These are phyloP conservation scores for Stylosanthes scabra DNA, from an alignment of 331 rosid species.

Conservation along the genomic window DNA sequence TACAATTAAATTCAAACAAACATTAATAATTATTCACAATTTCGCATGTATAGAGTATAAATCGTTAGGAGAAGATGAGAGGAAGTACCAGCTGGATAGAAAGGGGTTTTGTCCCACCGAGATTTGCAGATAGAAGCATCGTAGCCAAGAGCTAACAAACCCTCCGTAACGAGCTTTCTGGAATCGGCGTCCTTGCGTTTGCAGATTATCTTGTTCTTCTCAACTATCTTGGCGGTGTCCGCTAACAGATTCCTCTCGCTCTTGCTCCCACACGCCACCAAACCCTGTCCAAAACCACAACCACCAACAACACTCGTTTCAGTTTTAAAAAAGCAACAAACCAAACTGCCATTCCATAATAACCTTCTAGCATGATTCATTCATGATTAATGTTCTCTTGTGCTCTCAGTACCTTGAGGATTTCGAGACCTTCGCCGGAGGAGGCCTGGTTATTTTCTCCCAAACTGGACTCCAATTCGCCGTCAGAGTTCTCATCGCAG, in stretches of 20 bases:
- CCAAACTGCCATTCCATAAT: background rate
- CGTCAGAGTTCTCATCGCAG: slow-evolving; percentile 58
- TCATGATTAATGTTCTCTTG: too few relatives aligned
- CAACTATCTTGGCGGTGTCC: slow-evolving; percentile 74
- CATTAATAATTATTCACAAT: background rate
- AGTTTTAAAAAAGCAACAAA: background rate
- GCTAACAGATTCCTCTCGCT: slow-evolving; percentile 77
- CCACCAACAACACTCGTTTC: background rate
- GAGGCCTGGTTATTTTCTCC: slow-evolving; percentile 53
- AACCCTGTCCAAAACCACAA: slow-evolving; percentile 53
- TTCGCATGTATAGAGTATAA: too few relatives aligned
- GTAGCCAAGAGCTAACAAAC: slow-evolving; percentile 69
- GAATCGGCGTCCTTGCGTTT: slow-evolving; percentile 68
- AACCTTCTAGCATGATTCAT: too few relatives aligned
- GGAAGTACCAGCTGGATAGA: slow-evolving; percentile 70
- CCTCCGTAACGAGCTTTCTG: slow-evolving; percentile 57
- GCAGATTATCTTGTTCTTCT: slow-evolving; percentile 68
- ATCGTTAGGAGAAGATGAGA: too few relatives aligned
- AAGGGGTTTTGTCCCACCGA: slow-evolving; percentile 83
- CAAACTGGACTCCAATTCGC: slow-evolving; percentile 48
- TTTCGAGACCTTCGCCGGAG: slow-evolving; percentile 61
- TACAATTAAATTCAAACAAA: background rate
- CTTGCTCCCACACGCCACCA: slow-evolving; percentile 69
- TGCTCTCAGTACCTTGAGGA: slow-evolving; percentile 63
- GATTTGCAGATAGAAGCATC: slow-evolving; percentile 85